phyloP scores from a whole-genome alignment of 495 filamentous ascomycete species.

The Echria macrotheca region DNA sequence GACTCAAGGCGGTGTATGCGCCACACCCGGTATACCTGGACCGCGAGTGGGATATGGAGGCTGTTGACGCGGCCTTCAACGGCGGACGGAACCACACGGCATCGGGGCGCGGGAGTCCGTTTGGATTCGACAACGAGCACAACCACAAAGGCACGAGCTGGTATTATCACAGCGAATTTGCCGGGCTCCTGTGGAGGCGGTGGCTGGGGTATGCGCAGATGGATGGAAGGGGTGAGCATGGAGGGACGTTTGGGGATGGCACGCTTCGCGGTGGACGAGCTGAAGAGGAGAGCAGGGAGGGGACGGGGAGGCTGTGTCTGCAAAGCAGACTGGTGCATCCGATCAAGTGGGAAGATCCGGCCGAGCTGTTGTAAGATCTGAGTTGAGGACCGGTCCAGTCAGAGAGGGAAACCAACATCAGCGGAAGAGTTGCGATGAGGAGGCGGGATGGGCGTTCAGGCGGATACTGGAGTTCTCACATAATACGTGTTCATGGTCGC shows the following conservation, averaged over 20 bases:
- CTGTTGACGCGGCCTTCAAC: constrained; percentile 79
- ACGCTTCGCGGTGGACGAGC: constrained; percentile 59
- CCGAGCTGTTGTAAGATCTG: constrained; percentile 19
- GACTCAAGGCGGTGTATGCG: constrained; percentile 89
- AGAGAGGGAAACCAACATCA: too few relatives aligned
- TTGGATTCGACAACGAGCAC: constrained; percentile 78
- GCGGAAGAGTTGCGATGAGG: neutral
- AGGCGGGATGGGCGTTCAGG: neutral
- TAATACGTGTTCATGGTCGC: too few relatives aligned
- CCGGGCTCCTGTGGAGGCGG: constrained; percentile 74
- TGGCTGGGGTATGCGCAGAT: constrained; percentile 79
- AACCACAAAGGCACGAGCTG: constrained; percentile 85
- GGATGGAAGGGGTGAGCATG: constrained; percentile 57
- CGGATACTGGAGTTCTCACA: too few relatives aligned
- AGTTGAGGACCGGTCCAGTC: too few relatives aligned
- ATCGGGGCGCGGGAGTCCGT: constrained; percentile 60
- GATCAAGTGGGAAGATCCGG: constrained; percentile 61
- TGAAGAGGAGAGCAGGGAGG: constrained; percentile 50
- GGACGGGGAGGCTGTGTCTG: constrained; percentile 79
- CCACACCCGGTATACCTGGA: constrained; percentile 90
- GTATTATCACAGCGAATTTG: constrained; percentile 91
- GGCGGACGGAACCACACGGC: constrained; percentile 72
- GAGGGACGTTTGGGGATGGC: constrained; percentile 56
- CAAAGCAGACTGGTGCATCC: constrained; percentile 88
- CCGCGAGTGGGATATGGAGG: constrained; percentile 65